A percentile compares a stretch with the other conserved stretches of the same genome.
Evolutionary conservation across 148 eudicot genomes (phyloP).

Genomic region (Dysphania ambrosioides): DNA sequence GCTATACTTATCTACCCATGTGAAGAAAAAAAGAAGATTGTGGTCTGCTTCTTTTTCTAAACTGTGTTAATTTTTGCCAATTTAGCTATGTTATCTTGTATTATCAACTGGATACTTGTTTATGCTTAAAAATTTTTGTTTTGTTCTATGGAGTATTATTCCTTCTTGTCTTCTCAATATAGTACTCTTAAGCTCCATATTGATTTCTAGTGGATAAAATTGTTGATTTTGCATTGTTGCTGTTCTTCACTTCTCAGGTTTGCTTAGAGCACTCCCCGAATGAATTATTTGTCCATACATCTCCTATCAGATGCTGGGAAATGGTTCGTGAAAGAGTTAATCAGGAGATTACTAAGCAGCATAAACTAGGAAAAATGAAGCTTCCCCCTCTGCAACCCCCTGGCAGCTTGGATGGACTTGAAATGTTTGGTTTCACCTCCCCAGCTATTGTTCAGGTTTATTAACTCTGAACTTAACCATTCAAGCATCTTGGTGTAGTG

Average conservation of each 20-base stretch:
- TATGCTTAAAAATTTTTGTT: neutral
- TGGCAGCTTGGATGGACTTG: conserved; percentile 86
- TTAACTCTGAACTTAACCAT: neutral
- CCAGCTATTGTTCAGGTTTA: conserved; percentile 85
- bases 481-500: neutral
- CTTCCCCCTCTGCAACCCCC: conserved; percentile 96
- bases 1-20: neutral
- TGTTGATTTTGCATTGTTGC: neutral
- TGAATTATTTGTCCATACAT: conserved; percentile 65
- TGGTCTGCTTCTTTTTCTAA: neutral
- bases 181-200: neutral
- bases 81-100: neutral
- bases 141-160: too few relatives aligned
- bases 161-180: neutral
- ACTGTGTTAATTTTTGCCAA: neutral
- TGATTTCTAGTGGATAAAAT: neutral
- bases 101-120: too few relatives aligned
- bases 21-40: too few relatives aligned
- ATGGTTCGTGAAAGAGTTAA: conserved; percentile 84
- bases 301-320: conserved; percentile 90
- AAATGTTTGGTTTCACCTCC: conserved; percentile 94
- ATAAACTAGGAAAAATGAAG: conserved; percentile 58
- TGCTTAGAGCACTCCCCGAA: conserved; percentile 61
- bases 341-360: conserved; percentile 81
- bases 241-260: conserved; percentile 47